Percentiles rank a stretch among this genome's conserved stretches.
Evolutionary conservation across 345 rosid species (phyloP).

Genomic region (Lagerstroemia speciosa): DNA sequence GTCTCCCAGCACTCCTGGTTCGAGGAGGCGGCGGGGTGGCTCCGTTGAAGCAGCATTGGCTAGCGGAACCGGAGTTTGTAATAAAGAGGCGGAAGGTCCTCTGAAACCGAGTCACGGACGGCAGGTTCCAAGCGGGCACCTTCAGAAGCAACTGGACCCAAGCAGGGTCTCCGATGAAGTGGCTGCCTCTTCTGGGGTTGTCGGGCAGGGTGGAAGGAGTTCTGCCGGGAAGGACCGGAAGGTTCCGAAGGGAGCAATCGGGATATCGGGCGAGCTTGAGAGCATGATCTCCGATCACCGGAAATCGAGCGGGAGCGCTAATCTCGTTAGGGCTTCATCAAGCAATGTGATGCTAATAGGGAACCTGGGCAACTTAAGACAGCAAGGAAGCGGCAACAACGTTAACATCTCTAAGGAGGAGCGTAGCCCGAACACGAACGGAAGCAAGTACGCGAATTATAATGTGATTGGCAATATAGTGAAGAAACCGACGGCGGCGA

Average conservation of each 20-base stretch:
- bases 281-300: conserved; percentile 69
- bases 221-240: conserved; percentile 23
- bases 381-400: conserved; percentile 28
- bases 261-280: conserved; percentile 86
- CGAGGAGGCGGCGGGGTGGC: conserved; percentile 34
- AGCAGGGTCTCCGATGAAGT: conserved; percentile 14
- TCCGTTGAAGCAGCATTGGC: conserved; percentile 36
- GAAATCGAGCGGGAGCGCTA: conserved; percentile 33
- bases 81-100: conserved; percentile 20
- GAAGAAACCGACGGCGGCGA: conserved; percentile 18
- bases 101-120: conserved; percentile 5
- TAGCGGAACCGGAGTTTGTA: not conserved
- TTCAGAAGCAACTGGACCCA: conserved; percentile 13
- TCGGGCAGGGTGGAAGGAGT: not conserved
- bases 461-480: conserved; percentile 46
- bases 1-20: conserved; percentile 27
- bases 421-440: not conserved
- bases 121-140: not conserved
- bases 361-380: conserved; percentile 70
- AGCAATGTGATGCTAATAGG: conserved; percentile 69
- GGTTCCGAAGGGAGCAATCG: conserved; percentile 44
- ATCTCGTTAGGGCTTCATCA: conserved; percentile 75
- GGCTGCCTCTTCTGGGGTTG: not conserved
- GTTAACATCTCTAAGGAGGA: conserved; percentile 6
- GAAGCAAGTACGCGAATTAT: not conserved